A percentile compares a stretch with the other conserved stretches of the same genome.
phyloP scores from a whole-genome alignment of 208 protist genomes.

The Angomonas deanei region DNA sequence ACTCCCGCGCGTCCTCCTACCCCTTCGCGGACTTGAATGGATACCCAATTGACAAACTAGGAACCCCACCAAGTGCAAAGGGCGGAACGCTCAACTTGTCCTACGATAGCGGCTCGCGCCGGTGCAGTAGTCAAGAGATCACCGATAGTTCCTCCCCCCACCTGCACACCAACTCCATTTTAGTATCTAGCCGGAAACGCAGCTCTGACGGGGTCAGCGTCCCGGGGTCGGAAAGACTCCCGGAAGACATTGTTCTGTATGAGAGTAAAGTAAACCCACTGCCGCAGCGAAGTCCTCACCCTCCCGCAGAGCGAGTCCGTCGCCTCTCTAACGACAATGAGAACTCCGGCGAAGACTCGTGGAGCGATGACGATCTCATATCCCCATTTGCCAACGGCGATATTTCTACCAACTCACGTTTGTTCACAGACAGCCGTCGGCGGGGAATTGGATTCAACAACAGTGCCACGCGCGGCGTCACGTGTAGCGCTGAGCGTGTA shows the following conservation, averaged over 20 bases:
- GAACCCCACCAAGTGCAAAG: too few relatives aligned
- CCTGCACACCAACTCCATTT: too few relatives aligned
- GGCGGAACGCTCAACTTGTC: too few relatives aligned
- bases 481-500: background rate
- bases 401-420: conserved; percentile 4
- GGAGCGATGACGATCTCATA: conserved; percentile 7
- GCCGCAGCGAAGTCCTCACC: background rate
- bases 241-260: background rate
- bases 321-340: background rate
- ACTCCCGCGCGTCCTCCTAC: too few relatives aligned
- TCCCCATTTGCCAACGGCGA: background rate
- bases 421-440: background rate
- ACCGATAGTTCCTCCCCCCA: too few relatives aligned
- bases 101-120: too few relatives aligned
- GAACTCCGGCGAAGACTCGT: conserved; percentile 13
- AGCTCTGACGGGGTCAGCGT: too few relatives aligned
- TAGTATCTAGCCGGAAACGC: too few relatives aligned
- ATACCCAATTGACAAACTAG: too few relatives aligned
- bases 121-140: too few relatives aligned
- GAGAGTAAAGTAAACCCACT: background rate
- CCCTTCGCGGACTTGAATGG: too few relatives aligned
- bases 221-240: background rate
- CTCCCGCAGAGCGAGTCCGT: background rate
- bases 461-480: background rate
- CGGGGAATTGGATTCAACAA: conserved; percentile 16